These are phyloP conservation scores for Backusella morwellensis DNA, from an alignment of 192 early-diverging fungal genomes.

Conservation along the genomic window DNA sequence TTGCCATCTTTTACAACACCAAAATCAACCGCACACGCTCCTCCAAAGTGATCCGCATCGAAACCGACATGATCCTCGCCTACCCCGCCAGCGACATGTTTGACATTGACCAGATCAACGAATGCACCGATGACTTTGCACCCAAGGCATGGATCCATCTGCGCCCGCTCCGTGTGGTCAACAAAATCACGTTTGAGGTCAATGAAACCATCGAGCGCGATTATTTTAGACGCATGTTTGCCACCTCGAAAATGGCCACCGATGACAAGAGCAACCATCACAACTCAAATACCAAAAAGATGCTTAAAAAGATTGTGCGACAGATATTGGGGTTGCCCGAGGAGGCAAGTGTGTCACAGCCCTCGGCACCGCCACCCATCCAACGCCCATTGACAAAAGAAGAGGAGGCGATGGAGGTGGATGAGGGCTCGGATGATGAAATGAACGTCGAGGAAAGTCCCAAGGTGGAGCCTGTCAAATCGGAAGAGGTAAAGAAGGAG, in stretches of 20 bases:
- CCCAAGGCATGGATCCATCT: slow-evolving; percentile 30
- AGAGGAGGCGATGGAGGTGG: slow-evolving; percentile 13
- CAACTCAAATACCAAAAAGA: slow-evolving; percentile 8
- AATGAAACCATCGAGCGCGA: slow-evolving; percentile 31
- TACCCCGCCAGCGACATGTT: slow-evolving; percentile 26
- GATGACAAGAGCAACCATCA: slow-evolving; percentile 22
- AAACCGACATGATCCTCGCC: slow-evolving; percentile 26
- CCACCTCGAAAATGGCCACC: slow-evolving; percentile 22
- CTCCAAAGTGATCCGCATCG: background rate
- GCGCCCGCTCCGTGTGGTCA: slow-evolving; percentile 14
- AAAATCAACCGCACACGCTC: slow-evolving; percentile 18
- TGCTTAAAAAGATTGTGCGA: slow-evolving; percentile 26
- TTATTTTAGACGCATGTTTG: slow-evolving; percentile 30
- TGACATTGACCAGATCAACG: slow-evolving; percentile 33
- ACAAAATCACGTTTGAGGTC: slow-evolving; percentile 22
- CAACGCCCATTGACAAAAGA: slow-evolving; percentile 9
- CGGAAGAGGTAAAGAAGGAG: background rate
- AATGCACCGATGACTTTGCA: slow-evolving; percentile 29
- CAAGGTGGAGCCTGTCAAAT: background rate
- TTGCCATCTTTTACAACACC: slow-evolving; percentile 33
- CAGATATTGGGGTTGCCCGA: slow-evolving; percentile 22
- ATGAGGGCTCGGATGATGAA: slow-evolving; percentile 12
- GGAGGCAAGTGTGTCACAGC: background rate
- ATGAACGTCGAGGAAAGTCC: background rate
- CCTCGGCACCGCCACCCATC: background rate